Percentiles rank a stretch among this genome's conserved stretches.
Conservation (phyloP, 2,329 filamentous ascomycete species). For the Penicillium frequentans region DNA sequence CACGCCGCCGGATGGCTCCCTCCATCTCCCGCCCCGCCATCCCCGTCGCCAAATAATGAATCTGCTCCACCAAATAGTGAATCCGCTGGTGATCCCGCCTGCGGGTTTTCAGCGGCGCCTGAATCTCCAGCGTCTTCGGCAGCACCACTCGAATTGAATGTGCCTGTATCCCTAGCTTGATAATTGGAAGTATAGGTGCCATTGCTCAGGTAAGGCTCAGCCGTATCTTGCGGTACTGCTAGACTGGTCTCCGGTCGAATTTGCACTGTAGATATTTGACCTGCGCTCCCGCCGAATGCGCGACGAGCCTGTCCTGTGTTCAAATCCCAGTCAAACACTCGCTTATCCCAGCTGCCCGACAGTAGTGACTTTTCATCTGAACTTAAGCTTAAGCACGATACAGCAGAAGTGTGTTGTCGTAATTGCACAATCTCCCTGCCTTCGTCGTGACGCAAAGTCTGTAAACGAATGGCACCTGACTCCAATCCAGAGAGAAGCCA, state of each 20-base stretch:
- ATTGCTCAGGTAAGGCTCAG: slow-evolving; percentile 52
- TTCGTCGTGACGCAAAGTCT: slow-evolving; percentile 91
- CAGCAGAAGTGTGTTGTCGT: slow-evolving; percentile 82
- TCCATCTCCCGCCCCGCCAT: slow-evolving; percentile 52
- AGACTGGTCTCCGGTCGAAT: slow-evolving; percentile 74
- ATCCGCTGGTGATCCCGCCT: slow-evolving; percentile 66
- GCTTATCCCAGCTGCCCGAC: slow-evolving; percentile 96
- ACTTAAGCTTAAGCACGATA: slow-evolving; percentile 79
- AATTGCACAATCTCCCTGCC: slow-evolving; percentile 83
- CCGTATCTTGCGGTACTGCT: slow-evolving; percentile 72
- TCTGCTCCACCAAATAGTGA: slow-evolving; percentile 84
- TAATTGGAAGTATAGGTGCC: slow-evolving; percentile 80
- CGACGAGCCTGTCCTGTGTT: slow-evolving; percentile 78
- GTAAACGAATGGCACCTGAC: slow-evolving; percentile 87
- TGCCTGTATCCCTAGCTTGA: slow-evolving; percentile 58
- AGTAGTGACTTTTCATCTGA: slow-evolving; percentile 84
- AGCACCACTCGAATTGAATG: slow-evolving; percentile 47
- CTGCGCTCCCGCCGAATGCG: slow-evolving; percentile 71
- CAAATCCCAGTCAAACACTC: slow-evolving; percentile 89
- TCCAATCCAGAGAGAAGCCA: slow-evolving; percentile 92
- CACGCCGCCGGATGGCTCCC: slow-evolving; percentile 55
- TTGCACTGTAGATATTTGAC: slow-evolving; percentile 88
- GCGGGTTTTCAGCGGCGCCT: slow-evolving; percentile 55
- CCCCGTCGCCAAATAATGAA: slow-evolving; percentile 84
- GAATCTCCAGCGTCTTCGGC: slow-evolving; percentile 35